These are phyloP conservation scores for Oropetium thomaeum DNA, from an alignment of 176 grass and related monocot species.

Conservation along the genomic window DNA sequence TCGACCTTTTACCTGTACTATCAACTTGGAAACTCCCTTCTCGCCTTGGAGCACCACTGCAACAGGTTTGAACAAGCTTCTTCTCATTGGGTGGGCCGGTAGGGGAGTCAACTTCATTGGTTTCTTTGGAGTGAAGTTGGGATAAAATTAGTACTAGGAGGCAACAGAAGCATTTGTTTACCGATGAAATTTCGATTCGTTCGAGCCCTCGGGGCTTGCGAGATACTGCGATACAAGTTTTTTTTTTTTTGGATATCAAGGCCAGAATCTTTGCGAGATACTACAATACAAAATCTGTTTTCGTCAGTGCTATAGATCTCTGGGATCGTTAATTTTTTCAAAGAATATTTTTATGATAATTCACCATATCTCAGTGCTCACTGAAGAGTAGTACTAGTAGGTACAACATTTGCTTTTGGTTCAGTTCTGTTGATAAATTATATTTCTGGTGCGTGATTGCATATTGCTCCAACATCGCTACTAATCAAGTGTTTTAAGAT, in stretches of 20 bases:
- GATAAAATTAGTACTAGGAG: background rate
- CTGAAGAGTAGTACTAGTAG: background rate
- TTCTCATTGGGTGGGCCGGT: no score
- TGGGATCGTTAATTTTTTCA: no score
- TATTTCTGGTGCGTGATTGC: no score
- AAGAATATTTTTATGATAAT: background rate
- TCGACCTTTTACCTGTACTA: slow-evolving; percentile 23
- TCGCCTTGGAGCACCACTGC: no score
- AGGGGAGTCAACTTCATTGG: background rate
- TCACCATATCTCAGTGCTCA: background rate
- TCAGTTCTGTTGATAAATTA: background rate
- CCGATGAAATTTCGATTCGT: background rate
- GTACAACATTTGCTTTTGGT: background rate
- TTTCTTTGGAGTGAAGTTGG: background rate
- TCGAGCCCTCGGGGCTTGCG: background rate
- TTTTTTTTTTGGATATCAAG: background rate
- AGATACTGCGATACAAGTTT: background rate
- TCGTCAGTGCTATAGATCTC: background rate
- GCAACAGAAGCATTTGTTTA: background rate
- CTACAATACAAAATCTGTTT: background rate
- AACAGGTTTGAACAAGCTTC: background rate
- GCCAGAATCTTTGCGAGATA: no score
- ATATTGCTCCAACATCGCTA: no score
- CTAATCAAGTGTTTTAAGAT: background rate
- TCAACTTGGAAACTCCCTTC: background rate